Conservation (phyloP, 2,329 filamentous ascomycete species). For the Rugonectria rugulosa region DNA sequence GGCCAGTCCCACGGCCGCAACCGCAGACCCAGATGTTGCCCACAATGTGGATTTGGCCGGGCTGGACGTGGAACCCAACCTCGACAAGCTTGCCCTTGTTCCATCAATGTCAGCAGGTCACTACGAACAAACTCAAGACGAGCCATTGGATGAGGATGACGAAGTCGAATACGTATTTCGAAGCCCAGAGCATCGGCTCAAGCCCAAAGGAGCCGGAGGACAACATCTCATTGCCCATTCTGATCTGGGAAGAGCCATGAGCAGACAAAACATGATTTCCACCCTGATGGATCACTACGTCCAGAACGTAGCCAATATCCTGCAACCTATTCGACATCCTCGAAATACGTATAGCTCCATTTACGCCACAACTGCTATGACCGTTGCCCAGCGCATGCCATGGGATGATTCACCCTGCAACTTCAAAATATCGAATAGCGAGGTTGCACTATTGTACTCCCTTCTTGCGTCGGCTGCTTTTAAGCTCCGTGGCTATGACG, state of each 20-base stretch:
- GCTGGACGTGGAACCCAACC: not conserved
- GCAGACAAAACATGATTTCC: conserved; percentile 1
- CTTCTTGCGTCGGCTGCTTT: conserved; percentile 17
- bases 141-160: not conserved
- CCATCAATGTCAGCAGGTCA: not conserved
- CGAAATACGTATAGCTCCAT: conserved; percentile 14
- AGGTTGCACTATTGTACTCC: conserved; percentile 17
- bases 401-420: not conserved
- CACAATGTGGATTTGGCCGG: not conserved
- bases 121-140: not conserved
- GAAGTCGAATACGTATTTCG: not conserved
- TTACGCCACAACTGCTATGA: conserved; percentile 16
- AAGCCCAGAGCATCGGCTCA: not conserved
- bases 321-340: conserved; percentile 14
- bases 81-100: not conserved
- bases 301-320: conserved; percentile 10
- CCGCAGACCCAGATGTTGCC: not conserved
- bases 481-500: conserved; percentile 11
- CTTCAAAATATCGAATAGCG: conserved; percentile 1
- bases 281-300: conserved; percentile 12
- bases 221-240: not conserved
- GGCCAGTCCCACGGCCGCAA: not conserved
- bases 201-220: not conserved
- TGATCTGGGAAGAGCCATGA: not conserved
- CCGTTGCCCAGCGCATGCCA: conserved; percentile 6